Conservation (phyloP, 768 basidiomycete genomes). For the Plicaturopsis crispa region DNA sequence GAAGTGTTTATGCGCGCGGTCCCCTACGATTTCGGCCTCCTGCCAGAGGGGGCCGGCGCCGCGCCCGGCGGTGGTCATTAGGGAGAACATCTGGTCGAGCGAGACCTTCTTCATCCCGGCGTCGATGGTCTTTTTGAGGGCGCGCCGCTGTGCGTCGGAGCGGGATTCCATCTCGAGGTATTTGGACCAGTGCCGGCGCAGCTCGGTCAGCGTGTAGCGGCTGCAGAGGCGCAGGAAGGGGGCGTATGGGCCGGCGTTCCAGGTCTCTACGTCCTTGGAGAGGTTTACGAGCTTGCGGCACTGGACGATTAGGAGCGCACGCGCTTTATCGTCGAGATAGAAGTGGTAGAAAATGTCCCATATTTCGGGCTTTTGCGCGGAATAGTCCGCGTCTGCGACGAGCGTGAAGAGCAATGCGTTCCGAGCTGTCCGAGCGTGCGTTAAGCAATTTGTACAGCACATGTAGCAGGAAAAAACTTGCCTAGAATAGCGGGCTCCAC, state of each 20-base stretch:
- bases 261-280: slow-evolving; percentile 24
- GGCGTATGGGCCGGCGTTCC: slow-evolving; percentile 33
- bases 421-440: slow-evolving; percentile 27
- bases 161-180: slow-evolving; percentile 23
- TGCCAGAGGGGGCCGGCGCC: slow-evolving; percentile 9
- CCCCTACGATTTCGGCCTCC: too few species aligned
- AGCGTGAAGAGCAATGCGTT: slow-evolving; percentile 40
- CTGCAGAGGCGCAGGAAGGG: slow-evolving; percentile 29
- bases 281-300: slow-evolving; percentile 28
- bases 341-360: slow-evolving; percentile 47
- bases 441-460: background rate
- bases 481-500: slow-evolving; percentile 39
- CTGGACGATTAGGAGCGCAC: slow-evolving; percentile 26
- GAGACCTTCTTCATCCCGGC: background rate
- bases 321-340: slow-evolving; percentile 29
- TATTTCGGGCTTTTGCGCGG: slow-evolving; percentile 6
- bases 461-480: slow-evolving; percentile 12
- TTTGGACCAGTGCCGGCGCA: slow-evolving; percentile 32
- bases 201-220: slow-evolving; percentile 26
- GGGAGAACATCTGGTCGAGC: slow-evolving; percentile 21
- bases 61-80: slow-evolving; percentile 25
- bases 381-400: slow-evolving; percentile 24
- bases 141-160: too few species aligned
- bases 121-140: background rate
- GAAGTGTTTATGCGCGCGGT: slow-evolving; percentile 23